Conservation (phyloP, 225 moss, liverwort and hornwort genomes). For the Polytrichum commune region DNA sequence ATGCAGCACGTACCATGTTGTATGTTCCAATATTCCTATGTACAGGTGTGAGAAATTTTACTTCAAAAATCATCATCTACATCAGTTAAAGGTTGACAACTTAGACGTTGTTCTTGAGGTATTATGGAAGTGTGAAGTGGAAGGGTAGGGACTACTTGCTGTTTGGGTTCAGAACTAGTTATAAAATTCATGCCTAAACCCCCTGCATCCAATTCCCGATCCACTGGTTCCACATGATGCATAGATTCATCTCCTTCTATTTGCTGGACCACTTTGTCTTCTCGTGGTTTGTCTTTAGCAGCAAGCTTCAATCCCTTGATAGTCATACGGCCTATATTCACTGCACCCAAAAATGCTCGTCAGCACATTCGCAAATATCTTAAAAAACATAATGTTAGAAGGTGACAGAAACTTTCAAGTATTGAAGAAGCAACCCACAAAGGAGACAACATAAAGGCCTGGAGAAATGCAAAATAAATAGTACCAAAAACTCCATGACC, state of each 20-base stretch:
- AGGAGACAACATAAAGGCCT: neutral
- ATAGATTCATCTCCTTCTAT: slow-evolving; percentile 20
- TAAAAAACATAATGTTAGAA: neutral
- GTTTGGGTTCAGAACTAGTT: slow-evolving; percentile 12
- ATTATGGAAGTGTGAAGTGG: slow-evolving; percentile 9
- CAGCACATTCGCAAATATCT: neutral
- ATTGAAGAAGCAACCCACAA: neutral
- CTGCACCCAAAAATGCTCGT: slow-evolving; percentile 17
- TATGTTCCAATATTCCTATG: too few species aligned
- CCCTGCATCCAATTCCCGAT: slow-evolving; percentile 22
- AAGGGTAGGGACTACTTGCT: slow-evolving; percentile 8
- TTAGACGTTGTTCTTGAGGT: slow-evolving; percentile 20
- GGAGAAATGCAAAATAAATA: neutral
- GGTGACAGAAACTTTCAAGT: neutral
- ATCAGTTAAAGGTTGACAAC: slow-evolving; percentile 13
- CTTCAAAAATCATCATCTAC: slow-evolving; percentile 37
- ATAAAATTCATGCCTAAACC: neutral
- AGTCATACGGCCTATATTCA: slow-evolving; percentile 52
- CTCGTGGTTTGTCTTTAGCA: slow-evolving; percentile 11
- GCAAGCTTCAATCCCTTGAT: slow-evolving; percentile 34
- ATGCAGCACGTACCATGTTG: too few species aligned
- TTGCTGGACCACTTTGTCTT: slow-evolving; percentile 7
- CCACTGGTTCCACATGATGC: slow-evolving; percentile 28
- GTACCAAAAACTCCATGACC: too few species aligned
- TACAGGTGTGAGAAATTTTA: too few species aligned